A percentile compares a stretch with the other conserved stretches of the same genome.
These are phyloP conservation scores for Cucurbita argyrosperma DNA, from an alignment of 306 rosid species.

Conservation along the genomic window DNA sequence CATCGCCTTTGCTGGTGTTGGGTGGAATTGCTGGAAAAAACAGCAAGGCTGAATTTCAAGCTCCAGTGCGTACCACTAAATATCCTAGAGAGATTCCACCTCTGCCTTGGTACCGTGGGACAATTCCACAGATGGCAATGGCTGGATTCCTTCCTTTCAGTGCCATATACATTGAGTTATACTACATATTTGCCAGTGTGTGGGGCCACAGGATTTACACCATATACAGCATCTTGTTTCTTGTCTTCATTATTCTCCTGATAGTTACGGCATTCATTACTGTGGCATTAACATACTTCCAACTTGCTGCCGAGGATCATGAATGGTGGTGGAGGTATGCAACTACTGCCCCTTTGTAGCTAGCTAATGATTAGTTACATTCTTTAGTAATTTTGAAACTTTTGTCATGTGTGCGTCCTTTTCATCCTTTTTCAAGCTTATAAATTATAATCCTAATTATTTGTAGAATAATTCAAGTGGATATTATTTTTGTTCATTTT, in stretches of 20 bases:
- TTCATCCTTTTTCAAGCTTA: neutral
- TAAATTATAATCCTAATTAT: neutral
- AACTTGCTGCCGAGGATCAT: slow-evolving; percentile 65
- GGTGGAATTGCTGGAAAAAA: slow-evolving; percentile 68
- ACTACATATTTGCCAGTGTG: slow-evolving; percentile 52
- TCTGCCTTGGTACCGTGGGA: slow-evolving; percentile 49
- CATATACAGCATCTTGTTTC: slow-evolving; percentile 53
- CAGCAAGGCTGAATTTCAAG: slow-evolving; percentile 55
- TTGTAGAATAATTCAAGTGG: neutral
- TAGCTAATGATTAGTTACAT: neutral
- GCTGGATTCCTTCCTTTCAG: slow-evolving; percentile 63
- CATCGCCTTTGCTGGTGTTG: slow-evolving; percentile 54
- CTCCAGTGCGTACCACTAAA: slow-evolving; percentile 46
- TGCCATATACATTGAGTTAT: slow-evolving; percentile 52
- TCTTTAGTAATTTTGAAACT: neutral
- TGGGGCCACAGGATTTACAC: slow-evolving; percentile 73
- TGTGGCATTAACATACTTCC: slow-evolving; percentile 50
- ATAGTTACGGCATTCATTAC: slow-evolving; percentile 55
- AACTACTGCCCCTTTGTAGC: neutral
- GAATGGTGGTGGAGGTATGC: slow-evolving; percentile 78
- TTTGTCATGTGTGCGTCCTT: neutral
- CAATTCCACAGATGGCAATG: slow-evolving; percentile 63
- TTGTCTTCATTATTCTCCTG: slow-evolving; percentile 45
- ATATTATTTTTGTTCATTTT: neutral
- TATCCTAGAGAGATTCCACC: slow-evolving; percentile 60